Conservation (phyloP, 148 eudicot species). For the Rhododendron kiyosumense region DNA sequence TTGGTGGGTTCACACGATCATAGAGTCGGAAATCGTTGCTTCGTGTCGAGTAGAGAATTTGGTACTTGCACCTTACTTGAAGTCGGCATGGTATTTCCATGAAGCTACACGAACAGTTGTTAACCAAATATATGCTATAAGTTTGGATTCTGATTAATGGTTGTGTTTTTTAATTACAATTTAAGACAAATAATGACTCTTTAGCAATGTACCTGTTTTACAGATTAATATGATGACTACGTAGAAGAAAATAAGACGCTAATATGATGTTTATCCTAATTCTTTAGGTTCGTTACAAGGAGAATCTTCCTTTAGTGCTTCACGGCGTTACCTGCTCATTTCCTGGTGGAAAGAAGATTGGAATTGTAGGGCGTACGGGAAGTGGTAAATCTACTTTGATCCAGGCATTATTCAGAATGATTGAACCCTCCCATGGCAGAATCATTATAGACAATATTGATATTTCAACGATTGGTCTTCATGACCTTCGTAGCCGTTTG, state of each 20-base stretch:
- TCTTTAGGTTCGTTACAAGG: conserved; percentile 74
- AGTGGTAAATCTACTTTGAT: conserved; percentile 96
- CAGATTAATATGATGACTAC: neutral
- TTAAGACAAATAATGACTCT: neutral
- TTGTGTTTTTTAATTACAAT: neutral
- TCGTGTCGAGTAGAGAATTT: neutral
- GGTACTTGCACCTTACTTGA: neutral
- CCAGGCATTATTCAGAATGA: conserved; percentile 83
- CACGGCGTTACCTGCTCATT: conserved; percentile 75
- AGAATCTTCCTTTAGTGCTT: conserved; percentile 85
- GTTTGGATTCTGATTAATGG: neutral
- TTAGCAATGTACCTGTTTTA: neutral
- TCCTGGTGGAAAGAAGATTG: conserved; percentile 91
- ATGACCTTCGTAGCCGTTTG: conserved; percentile 90
- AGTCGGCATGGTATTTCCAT: neutral
- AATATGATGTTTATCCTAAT: conserved; percentile 1
- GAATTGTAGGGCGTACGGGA: conserved; percentile 96
- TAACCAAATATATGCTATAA: neutral
- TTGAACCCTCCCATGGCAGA: conserved; percentile 80
- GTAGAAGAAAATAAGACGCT: neutral
- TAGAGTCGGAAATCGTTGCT: neutral
- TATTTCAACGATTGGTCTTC: conserved; percentile 85
- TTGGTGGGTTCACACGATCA: neutral
- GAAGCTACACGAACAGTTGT: neutral
- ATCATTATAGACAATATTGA: conserved; percentile 82